Conservation (phyloP, 2,329 filamentous ascomycete species). For the Aspergillus fumigatus region DNA sequence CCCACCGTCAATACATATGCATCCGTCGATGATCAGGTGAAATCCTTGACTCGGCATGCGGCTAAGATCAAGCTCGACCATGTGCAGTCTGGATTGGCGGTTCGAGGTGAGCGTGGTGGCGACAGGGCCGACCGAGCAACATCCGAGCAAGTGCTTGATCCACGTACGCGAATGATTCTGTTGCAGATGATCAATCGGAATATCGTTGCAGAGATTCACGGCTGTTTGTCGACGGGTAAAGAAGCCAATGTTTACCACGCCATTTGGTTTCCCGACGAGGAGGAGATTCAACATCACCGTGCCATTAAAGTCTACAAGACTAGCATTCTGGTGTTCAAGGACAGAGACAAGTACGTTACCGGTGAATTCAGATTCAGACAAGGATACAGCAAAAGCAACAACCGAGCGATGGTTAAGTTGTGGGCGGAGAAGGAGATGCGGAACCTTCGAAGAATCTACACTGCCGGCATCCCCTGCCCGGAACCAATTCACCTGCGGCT, state of each 20-base stretch:
- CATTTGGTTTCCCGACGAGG: constrained; percentile 55
- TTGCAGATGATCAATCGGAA: constrained; percentile 94
- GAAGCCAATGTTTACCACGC: constrained; percentile 98
- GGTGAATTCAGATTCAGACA: constrained; percentile 89
- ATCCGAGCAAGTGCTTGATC: constrained; percentile 89
- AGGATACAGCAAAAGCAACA: constrained; percentile 91
- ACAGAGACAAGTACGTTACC: constrained; percentile 90
- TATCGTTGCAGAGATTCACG: constrained; percentile 85
- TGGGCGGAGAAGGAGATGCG: constrained; percentile 99
- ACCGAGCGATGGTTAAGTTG: constrained; percentile 93
- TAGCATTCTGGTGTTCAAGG: constrained; percentile 94
- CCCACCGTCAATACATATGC: constrained; percentile 74
- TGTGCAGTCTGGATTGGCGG: constrained; percentile 49
- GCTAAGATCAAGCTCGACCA: constrained; percentile 77
- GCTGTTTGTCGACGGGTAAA: constrained; percentile 93
- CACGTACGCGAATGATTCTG: constrained; percentile 89
- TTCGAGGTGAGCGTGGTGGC: constrained; percentile 41
- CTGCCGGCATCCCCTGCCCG: constrained; percentile 82
- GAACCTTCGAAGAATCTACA: constrained; percentile 79
- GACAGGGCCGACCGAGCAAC: constrained; percentile 93
- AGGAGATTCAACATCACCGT: constrained; percentile 58
- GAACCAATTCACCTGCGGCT: constrained; percentile 83
- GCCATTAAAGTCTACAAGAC: constrained; percentile 99
- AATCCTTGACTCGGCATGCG: constrained; percentile 77
- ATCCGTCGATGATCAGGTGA: constrained; percentile 81